These are phyloP conservation scores for Schizothecium vesticola DNA, from an alignment of 495 filamentous ascomycete genomes.

Conservation along the genomic window DNA sequence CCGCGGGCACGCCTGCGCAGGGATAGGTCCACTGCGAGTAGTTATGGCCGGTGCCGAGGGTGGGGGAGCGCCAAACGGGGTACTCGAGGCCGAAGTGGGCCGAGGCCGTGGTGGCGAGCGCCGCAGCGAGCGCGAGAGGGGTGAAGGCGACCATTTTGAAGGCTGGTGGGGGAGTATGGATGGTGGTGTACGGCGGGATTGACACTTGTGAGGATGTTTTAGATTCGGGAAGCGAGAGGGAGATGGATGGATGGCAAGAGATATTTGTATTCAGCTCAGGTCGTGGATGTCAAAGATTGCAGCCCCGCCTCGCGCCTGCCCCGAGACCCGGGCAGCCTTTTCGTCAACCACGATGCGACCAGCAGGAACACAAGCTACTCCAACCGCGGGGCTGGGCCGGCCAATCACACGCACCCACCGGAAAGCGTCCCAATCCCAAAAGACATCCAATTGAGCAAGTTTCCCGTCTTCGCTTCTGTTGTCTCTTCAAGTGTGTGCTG, in stretches of 20 bases:
- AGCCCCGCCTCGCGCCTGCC: not conserved
- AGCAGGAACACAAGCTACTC: not conserved
- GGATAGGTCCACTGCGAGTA: constrained; percentile 54
- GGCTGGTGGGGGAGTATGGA: not conserved
- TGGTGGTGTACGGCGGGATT: not conserved
- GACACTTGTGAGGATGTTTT: not conserved
- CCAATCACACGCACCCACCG: not conserved
- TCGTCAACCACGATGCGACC: not conserved
- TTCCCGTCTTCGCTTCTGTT: not conserved
- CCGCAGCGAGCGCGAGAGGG: constrained; percentile 29
- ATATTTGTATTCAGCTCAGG: not conserved
- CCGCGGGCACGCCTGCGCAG: constrained; percentile 52
- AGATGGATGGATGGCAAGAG: not conserved
- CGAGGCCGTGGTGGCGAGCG: constrained; percentile 27
- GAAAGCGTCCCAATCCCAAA: not conserved
- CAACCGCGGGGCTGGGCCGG: not conserved
- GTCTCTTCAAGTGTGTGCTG: not conserved
- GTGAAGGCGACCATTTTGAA: constrained; percentile 32
- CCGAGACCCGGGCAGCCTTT: too few species aligned
- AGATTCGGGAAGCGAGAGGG: not conserved
- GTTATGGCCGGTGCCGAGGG: constrained; percentile 29
- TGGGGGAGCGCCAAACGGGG: constrained; percentile 53
- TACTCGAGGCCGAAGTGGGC: constrained; percentile 57
- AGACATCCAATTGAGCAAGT: constrained; percentile 22
- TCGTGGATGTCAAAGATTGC: not conserved